phyloP scores from a whole-genome alignment of 2,329 filamentous ascomycete species.

The Alternaria conjuncta region DNA sequence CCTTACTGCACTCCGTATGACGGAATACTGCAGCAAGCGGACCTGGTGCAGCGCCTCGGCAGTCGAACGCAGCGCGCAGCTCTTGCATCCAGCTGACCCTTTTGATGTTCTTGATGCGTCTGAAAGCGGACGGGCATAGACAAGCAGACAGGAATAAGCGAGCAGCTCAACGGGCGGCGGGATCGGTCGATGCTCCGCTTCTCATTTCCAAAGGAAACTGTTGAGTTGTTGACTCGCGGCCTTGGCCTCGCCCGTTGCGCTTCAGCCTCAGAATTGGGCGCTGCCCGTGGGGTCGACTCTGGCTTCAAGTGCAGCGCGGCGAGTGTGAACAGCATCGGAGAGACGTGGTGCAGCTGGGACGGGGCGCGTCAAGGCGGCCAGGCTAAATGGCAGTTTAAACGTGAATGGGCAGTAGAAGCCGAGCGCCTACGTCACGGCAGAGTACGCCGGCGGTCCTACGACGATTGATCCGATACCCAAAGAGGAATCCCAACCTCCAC shows the following conservation, averaged over 20 bases:
- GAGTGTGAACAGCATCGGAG: not conserved
- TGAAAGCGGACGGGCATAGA: conserved; percentile 1
- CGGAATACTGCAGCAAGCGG: conserved; percentile 19
- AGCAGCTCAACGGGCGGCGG: conserved; percentile 10
- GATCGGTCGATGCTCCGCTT: conserved; percentile 26
- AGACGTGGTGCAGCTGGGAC: not conserved
- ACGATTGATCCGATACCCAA: conserved; percentile 5
- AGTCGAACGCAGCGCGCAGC: not conserved
- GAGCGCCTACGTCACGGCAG: conserved; percentile 23
- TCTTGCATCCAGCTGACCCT: not conserved
- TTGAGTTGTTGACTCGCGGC: conserved; percentile 35
- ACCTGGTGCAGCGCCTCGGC: conserved; percentile 13
- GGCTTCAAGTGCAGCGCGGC: not conserved
- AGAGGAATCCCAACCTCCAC: conserved; percentile 23
- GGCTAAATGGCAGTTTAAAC: not conserved
- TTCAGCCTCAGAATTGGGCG: conserved; percentile 12
- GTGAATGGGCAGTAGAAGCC: conserved; percentile 4
- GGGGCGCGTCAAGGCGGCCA: not conserved
- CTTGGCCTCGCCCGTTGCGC: conserved; percentile 24
- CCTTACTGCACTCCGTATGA: conserved; percentile 12
- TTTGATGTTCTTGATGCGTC: not conserved
- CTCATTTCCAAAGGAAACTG: conserved; percentile 30
- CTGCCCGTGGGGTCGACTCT: not conserved
- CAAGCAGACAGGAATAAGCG: conserved; percentile 5
- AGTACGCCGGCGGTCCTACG: not conserved